phyloP scores from a whole-genome alignment of 352 stramenopile species.

The Peronospora farinosa region DNA sequence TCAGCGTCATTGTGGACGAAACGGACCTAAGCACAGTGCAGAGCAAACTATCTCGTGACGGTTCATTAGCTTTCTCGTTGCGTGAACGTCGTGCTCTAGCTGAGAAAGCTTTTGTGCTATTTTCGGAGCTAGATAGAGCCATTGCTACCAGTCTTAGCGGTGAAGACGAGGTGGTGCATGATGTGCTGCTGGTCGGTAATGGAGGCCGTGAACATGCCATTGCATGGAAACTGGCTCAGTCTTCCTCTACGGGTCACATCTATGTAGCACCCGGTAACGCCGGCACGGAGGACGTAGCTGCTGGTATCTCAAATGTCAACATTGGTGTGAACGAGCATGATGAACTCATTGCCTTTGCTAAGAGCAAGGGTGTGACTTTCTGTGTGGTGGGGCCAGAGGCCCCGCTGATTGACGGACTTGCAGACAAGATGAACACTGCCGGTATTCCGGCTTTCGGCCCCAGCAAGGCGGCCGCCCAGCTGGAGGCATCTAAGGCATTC shows the following conservation, averaged over 20 bases:
- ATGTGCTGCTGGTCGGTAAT: constrained; percentile 89
- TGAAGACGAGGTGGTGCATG: constrained; percentile 61
- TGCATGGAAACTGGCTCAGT: constrained; percentile 89
- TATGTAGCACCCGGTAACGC: constrained; percentile 90
- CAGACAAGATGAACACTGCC: constrained; percentile 89
- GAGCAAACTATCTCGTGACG: constrained; percentile 58
- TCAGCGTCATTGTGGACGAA: constrained; percentile 72
- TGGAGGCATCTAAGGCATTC: constrained; percentile 98
- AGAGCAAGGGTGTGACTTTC: constrained; percentile 89
- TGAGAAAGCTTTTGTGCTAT: constrained; percentile 75
- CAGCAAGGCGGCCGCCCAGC: constrained; percentile 88
- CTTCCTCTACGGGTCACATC: constrained; percentile 59
- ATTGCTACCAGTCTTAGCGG: constrained; percentile 49
- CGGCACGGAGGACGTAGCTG: constrained; percentile 53
- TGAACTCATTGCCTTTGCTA: constrained; percentile 69
- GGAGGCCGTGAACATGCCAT: constrained; percentile 94
- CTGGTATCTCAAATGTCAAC: constrained; percentile 73
- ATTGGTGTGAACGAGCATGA: constrained; percentile 57
- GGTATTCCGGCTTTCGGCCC: constrained; percentile 96
- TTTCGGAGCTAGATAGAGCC: constrained; percentile 61
- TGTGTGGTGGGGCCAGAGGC: constrained; percentile 97
- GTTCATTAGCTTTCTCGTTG: constrained; percentile 56
- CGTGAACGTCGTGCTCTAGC: constrained; percentile 63
- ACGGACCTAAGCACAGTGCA: constrained; percentile 43
- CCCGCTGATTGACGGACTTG: constrained; percentile 93